Percentiles rank a stretch among this genome's conserved stretches.
These are phyloP conservation scores for Claviceps pusilla DNA, from an alignment of 2,329 filamentous ascomycete genomes.

Conservation along the genomic window DNA sequence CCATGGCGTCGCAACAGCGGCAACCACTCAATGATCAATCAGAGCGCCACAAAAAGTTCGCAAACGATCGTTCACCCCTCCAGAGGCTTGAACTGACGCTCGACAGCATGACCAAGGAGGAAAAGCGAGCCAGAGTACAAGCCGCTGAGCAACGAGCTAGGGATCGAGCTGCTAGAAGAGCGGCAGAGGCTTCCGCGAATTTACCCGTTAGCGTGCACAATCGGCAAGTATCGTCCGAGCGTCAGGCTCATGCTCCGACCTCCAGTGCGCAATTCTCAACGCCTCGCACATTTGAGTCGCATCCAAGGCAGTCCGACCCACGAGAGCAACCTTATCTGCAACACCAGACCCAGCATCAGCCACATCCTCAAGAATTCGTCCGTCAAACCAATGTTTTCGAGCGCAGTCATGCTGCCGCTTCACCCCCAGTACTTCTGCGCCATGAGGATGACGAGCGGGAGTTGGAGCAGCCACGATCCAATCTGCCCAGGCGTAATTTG, in stretches of 20 bases:
- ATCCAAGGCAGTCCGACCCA: neutral
- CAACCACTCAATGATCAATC: constrained; percentile 23
- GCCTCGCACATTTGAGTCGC: neutral
- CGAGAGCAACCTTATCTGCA: neutral
- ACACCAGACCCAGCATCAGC: neutral
- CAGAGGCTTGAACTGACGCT: constrained; percentile 86
- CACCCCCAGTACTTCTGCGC: constrained; percentile 9
- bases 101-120: constrained; percentile 87
- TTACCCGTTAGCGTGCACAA: constrained; percentile 11
- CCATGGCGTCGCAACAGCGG: constrained; percentile 19
- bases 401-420: constrained; percentile 9
- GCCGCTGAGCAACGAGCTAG: constrained; percentile 64
- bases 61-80: constrained; percentile 74
- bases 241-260: neutral
- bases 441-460: constrained; percentile 11
- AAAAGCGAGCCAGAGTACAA: constrained; percentile 72
- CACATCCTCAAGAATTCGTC: neutral
- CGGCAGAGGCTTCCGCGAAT: constrained; percentile 12
- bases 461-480: constrained; percentile 11
- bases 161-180: constrained; percentile 37
- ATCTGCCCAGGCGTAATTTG: constrained; percentile 36
- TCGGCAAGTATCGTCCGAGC: constrained; percentile 7
- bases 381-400: neutral
- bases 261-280: neutral
- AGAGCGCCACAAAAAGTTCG: constrained; percentile 44